Evolutionary conservation across 1,284 basidiomycete genomes (phyloP).

Genomic region (Rhodotorula sp.): DNA sequence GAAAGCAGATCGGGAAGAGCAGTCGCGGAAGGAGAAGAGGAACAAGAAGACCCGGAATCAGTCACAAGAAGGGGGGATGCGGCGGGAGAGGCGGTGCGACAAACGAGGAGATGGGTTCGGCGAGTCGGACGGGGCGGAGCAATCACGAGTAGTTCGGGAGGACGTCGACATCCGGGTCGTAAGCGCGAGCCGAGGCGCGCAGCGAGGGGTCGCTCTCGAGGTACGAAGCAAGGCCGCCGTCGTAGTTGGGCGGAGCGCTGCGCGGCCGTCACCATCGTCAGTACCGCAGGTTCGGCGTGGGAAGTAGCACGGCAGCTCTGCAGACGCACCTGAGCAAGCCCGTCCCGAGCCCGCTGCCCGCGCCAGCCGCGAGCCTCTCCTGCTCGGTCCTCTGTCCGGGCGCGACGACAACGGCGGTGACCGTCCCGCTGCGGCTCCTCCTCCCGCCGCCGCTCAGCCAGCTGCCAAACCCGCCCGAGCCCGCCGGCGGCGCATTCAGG

Average conservation of each 20-base stretch:
- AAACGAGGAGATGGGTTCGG: neutral
- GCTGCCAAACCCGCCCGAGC: neutral
- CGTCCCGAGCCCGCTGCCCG: slow-evolving; percentile 19
- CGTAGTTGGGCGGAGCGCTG: slow-evolving; percentile 32
- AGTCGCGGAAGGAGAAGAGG: neutral
- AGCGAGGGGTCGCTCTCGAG: neutral
- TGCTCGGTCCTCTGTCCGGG: slow-evolving; percentile 8
- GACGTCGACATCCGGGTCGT: slow-evolving; percentile 5
- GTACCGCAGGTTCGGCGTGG: neutral
- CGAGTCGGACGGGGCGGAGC: neutral
- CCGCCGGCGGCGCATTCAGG: neutral
- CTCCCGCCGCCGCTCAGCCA: slow-evolving; percentile 5
- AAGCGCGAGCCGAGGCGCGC: neutral
- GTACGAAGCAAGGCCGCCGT: slow-evolving; percentile 13
- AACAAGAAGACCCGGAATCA: neutral
- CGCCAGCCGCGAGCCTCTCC: slow-evolving; percentile 15
- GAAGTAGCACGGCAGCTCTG: neutral
- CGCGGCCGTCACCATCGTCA: neutral
- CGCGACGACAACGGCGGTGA: slow-evolving; percentile 4
- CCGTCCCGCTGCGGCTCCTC: slow-evolving; percentile 20
- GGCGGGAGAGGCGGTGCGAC: neutral
- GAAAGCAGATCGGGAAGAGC: neutral
- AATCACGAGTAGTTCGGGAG: slow-evolving; percentile 16
- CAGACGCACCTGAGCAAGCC: slow-evolving; percentile 24
- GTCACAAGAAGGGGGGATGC: neutral